Percentiles rank a stretch among this genome's conserved stretches.
Conservation (phyloP, 768 basidiomycete species). For the Phallus indusiatus region DNA sequence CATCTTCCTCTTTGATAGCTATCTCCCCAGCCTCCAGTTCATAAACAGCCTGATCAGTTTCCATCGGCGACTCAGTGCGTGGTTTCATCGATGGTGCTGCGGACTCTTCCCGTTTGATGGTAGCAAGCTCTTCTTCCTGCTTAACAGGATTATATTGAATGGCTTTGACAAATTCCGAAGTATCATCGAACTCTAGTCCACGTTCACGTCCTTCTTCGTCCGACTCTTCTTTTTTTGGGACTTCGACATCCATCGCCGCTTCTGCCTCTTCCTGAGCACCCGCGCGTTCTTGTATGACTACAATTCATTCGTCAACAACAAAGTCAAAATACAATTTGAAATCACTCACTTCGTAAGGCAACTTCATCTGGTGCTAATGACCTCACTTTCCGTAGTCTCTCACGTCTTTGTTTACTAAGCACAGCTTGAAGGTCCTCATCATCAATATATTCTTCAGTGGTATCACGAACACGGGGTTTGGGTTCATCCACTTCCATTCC, state of each 20-base stretch:
- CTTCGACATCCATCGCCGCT: constrained; percentile 31
- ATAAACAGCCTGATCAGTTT: constrained; percentile 49
- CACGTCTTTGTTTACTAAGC: constrained; percentile 75
- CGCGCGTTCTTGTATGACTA: constrained; percentile 57
- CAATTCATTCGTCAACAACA: constrained; percentile 5
- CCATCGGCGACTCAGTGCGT: constrained; percentile 11
- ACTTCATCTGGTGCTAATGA: constrained; percentile 77
- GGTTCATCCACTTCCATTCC: constrained; percentile 70
- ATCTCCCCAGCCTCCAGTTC: constrained; percentile 81
- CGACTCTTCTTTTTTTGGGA: constrained; percentile 41
- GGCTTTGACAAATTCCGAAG: constrained; percentile 89
- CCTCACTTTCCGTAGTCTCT: constrained; percentile 67
- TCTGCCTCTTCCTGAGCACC: constrained; percentile 37
- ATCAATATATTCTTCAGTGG: constrained; percentile 88
- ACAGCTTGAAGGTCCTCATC: constrained; percentile 97
- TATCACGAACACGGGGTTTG: constrained; percentile 61
- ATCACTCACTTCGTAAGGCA: constrained; percentile 56
- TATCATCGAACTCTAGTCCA: constrained; percentile 88
- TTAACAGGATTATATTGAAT: constrained; percentile 58
- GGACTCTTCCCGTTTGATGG: constrained; percentile 18
- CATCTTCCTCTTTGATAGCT: constrained; percentile 65
- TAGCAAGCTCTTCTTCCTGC: constrained; percentile 34
- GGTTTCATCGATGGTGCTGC: constrained; percentile 21
- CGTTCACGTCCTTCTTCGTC: constrained; percentile 32
- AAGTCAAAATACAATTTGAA: neutral